These are phyloP conservation scores for Corrigiola litoralis DNA, from an alignment of 179 eudicot genomes.

Conservation along the genomic window DNA sequence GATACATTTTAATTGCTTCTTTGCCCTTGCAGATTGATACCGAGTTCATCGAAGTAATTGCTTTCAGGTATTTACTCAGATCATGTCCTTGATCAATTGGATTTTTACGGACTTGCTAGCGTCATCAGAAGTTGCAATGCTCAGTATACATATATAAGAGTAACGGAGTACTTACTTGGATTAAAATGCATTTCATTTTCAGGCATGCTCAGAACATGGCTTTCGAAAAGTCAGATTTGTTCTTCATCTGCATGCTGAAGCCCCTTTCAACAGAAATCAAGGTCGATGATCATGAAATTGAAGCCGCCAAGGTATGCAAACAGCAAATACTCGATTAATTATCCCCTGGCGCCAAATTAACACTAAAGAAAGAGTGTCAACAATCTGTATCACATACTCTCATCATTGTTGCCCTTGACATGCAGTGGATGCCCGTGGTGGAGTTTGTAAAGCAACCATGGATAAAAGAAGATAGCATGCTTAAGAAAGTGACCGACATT, in stretches of 20 bases:
- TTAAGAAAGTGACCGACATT: slow-evolving; percentile 66
- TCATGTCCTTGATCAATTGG: not conserved
- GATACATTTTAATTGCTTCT: not conserved
- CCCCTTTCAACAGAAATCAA: slow-evolving; percentile 60
- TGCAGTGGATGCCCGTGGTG: slow-evolving; percentile 88
- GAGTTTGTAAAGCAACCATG: slow-evolving; percentile 71
- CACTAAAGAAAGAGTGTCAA: not conserved
- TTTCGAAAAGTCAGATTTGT: slow-evolving; percentile 84
- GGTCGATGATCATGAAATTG: slow-evolving; percentile 69
- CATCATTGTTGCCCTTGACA: not conserved
- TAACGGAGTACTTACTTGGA: too few relatives aligned
- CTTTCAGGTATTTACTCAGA: slow-evolving; percentile 55
- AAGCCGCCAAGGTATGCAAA: slow-evolving; percentile 68
- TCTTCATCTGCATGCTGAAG: slow-evolving; percentile 75
- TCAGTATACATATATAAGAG: too few relatives aligned
- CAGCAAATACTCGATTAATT: not conserved
- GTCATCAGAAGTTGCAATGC: too few relatives aligned
- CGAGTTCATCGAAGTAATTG: slow-evolving; percentile 77
- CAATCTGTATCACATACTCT: not conserved
- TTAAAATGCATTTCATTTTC: not conserved
- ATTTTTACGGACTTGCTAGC: too few relatives aligned
- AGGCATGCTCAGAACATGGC: slow-evolving; percentile 91
- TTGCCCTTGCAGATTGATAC: slow-evolving; percentile 61
- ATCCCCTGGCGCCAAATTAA: not conserved
- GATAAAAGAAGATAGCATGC: slow-evolving; percentile 64